A percentile compares a stretch with the other conserved stretches of the same genome.
These are phyloP conservation scores for Sporothrix schenckii DNA, from an alignment of 2,329 filamentous ascomycete genomes.

Conservation along the genomic window DNA sequence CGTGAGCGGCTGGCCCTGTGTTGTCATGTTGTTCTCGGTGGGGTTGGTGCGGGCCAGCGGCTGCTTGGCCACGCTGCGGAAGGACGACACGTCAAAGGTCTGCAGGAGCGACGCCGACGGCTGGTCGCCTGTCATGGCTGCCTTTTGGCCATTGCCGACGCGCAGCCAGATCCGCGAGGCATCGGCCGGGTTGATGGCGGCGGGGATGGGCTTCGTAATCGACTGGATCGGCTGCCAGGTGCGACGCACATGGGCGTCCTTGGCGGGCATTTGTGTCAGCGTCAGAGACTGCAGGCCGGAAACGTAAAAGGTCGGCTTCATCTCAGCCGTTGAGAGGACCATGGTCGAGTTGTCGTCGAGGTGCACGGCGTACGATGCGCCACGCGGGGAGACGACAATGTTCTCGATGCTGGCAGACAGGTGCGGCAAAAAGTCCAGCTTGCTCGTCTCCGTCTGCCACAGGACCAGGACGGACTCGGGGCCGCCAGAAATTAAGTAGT, in stretches of 20 bases:
- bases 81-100: constrained; percentile 79
- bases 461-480: constrained; percentile 85
- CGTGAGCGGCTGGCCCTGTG: constrained; percentile 69
- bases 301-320: constrained; percentile 81
- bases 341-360: constrained; percentile 92
- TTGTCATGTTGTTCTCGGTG: constrained; percentile 76
- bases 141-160: constrained; percentile 64
- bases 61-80: constrained; percentile 80
- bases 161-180: constrained; percentile 68
- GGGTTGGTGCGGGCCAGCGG: constrained; percentile 85
- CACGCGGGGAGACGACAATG: constrained; percentile 76
- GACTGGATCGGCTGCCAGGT: constrained; percentile 52
- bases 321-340: constrained; percentile 84
- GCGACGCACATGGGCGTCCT: constrained; percentile 58
- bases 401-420: constrained; percentile 82
- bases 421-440: constrained; percentile 85
- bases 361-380: constrained; percentile 80
- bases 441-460: constrained; percentile 89
- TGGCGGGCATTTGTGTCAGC: constrained; percentile 53
- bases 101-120: constrained; percentile 68
- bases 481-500: constrained; percentile 93
- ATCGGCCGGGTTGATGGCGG: constrained; percentile 63
- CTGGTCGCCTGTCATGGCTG: constrained; percentile 40
- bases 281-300: constrained; percentile 74
- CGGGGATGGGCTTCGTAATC: constrained; percentile 58